Conservation (phyloP, 179 eudicot genomes). For the Beta lomatogona region DNA sequence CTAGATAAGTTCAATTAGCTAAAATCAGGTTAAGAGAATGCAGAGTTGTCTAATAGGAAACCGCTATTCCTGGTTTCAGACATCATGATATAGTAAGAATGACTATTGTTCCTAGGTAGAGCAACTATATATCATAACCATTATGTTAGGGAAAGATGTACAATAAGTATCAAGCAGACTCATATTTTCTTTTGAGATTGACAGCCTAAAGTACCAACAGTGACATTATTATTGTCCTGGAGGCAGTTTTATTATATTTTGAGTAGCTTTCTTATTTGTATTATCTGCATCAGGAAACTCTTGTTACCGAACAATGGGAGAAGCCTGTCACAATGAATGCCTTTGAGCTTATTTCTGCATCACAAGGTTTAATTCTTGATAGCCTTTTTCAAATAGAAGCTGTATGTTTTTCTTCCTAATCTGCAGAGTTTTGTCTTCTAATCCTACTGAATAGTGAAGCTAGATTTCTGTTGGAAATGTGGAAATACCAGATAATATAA, state of each 20-base stretch:
- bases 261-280: neutral
- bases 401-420: slow-evolving; percentile 37
- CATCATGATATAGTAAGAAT: too few species aligned
- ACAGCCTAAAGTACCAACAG: neutral
- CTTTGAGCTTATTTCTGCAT: slow-evolving; percentile 82
- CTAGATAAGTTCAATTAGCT: too few species aligned
- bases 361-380: slow-evolving; percentile 71
- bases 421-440: neutral
- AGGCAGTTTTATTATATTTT: slow-evolving; percentile 6
- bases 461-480: neutral
- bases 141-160: too few species aligned
- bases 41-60: too few species aligned
- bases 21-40: too few species aligned
- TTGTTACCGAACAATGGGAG: slow-evolving; percentile 78
- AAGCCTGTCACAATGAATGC: slow-evolving; percentile 91
- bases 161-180: neutral
- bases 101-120: too few species aligned
- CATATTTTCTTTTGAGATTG: neutral
- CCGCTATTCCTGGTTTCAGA: too few species aligned
- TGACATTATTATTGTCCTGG: neutral
- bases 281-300: slow-evolving; percentile 51
- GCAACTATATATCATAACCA: too few species aligned
- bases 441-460: neutral
- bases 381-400: slow-evolving; percentile 62
- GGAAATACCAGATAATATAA: neutral